A percentile compares a stretch with the other conserved stretches of the same genome.
These are phyloP conservation scores for Blastomyces parvus DNA, from an alignment of 2,329 filamentous ascomycete species.

Conservation along the genomic window DNA sequence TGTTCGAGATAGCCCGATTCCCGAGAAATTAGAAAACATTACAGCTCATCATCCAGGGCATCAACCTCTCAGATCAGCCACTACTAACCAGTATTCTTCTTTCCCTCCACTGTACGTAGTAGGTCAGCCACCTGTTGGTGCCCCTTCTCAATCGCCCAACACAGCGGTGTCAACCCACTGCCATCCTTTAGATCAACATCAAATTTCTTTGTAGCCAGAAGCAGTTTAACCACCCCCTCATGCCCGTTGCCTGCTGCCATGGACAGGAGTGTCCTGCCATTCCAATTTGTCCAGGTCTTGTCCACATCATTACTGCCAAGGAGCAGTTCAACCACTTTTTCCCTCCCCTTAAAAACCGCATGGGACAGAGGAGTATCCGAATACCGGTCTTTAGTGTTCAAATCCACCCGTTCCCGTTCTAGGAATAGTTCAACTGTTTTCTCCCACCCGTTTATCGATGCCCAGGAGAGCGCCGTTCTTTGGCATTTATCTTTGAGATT, in stretches of 20 bases:
- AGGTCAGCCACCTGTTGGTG: background rate
- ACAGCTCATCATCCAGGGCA: background rate
- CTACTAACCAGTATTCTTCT: background rate
- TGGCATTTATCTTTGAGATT: background rate
- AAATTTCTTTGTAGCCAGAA: background rate
- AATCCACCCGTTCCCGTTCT: background rate
- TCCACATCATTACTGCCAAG: background rate
- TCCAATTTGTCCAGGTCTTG: background rate
- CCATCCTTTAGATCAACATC: background rate
- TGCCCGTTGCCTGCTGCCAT: background rate
- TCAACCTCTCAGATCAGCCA: background rate
- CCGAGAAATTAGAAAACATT: background rate
- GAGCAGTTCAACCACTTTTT: background rate
- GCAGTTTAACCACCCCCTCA: background rate
- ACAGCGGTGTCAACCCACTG: background rate
- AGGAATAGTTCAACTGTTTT: constrained; percentile 5
- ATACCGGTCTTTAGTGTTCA: constrained; percentile 7
- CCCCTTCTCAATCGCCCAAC: background rate
- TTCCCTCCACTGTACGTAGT: background rate
- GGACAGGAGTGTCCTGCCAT: background rate
- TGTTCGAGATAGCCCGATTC: background rate
- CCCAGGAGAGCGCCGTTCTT: constrained; percentile 10
- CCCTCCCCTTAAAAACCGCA: background rate
- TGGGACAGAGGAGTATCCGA: background rate
- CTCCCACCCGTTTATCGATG: background rate